Percentiles rank a stretch among this genome's conserved stretches.
Conservation (phyloP, 495 filamentous ascomycete genomes). For the Tuber borchii region DNA sequence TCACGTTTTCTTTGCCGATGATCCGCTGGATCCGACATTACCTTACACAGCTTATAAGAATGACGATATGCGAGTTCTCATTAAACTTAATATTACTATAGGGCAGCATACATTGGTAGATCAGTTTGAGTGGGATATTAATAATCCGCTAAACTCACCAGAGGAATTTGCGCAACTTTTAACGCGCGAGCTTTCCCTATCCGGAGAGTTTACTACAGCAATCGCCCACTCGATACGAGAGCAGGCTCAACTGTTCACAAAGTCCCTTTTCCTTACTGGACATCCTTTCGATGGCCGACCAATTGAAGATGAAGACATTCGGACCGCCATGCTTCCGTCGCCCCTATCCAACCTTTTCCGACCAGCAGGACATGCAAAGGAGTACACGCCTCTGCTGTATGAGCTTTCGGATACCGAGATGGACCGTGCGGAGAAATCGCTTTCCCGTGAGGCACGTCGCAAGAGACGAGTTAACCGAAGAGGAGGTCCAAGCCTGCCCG, state of each 20-base stretch:
- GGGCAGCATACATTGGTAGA: conserved; percentile 89
- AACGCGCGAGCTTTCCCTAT: conserved; percentile 82
- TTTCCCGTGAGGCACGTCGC: conserved; percentile 83
- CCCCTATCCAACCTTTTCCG: conserved; percentile 77
- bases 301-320: conserved; percentile 82
- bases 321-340: conserved; percentile 74
- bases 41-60: conserved; percentile 95
- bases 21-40: conserved; percentile 78
- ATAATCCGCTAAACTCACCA: conserved; percentile 83
- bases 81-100: conserved; percentile 97
- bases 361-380: conserved; percentile 82
- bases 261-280: conserved; percentile 83
- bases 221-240: conserved; percentile 97
- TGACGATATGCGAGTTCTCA: conserved; percentile 92
- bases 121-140: conserved; percentile 99
- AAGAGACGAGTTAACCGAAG: conserved; percentile 91
- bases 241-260: conserved; percentile 86
- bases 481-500: conserved; percentile 87
- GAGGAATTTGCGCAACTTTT: conserved; percentile 88
- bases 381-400: conserved; percentile 86
- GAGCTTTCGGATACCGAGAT: conserved; percentile 87
- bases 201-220: conserved; percentile 92
- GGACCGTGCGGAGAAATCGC: conserved; percentile 82
- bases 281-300: conserved; percentile 93
- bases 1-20: conserved; percentile 80